Base-by-base conservation (phyloP, 768 basidiomycete genomes). In the Cystofilobasidium ferigula region DNA sequence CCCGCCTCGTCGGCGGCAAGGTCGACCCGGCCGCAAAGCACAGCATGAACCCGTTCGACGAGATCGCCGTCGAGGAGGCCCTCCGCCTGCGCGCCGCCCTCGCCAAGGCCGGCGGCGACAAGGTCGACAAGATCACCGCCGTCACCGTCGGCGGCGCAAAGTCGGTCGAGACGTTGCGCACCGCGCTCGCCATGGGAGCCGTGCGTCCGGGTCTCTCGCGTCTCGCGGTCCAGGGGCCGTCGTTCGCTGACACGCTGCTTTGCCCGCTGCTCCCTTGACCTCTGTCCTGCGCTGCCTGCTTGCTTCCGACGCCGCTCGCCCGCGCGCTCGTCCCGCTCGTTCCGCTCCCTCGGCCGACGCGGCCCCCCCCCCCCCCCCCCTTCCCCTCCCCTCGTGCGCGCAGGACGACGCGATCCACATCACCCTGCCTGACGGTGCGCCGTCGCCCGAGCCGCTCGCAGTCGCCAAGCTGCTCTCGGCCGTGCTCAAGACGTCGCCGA, bases 21-120 rank as follows among this genome's bases (percentile, higher is more conserved):
- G 36, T 47, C 43, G 43, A n/a, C 40, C n/a, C 20, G 18, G n/a
- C 34, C 76, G 94, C 95, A 71, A 99, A 99, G 81, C 95, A 99
- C 78, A 93, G 91, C 1, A 97, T 99, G 93, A 98, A 98, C 77
- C 94, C 95, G 0, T 98, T 97, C 73, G 94, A 98, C 75, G 95
- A 99, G 78, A 98, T 98, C 73, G 94, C 94, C 63, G 87, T 99
- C 62, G 95, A 99, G 78, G 95, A 98, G 76, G 94, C 95, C 62
- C 85, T 97, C 57, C 87, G 91, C 56, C 79, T 97, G n/a, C 88
- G 94, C 40, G 89, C 95, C 74, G 81, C 82, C 63, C 82, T 85
- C 72, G 22, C n/a, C n/a, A 87, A 88, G 73, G 78, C 78, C 20
- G 60, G 63, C 42, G 30, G 40, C 7, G 36, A 45, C 12, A 61